phyloP scores from a whole-genome alignment of 768 basidiomycete species.

The Serendipita indica region DNA sequence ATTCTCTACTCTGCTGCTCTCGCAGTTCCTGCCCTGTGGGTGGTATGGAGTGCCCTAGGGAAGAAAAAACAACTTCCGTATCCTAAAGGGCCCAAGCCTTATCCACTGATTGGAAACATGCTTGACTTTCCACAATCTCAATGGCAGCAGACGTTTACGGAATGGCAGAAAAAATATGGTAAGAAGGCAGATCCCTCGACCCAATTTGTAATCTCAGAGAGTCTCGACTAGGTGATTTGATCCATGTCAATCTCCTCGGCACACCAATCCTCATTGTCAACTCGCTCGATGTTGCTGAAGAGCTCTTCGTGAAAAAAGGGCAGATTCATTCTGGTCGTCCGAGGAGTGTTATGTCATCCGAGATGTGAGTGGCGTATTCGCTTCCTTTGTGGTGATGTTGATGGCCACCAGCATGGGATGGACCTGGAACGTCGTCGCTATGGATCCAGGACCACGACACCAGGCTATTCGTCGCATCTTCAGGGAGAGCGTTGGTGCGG shows the following conservation, averaged over 20 bases:
- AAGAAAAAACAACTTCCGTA: slow-evolving; percentile 11
- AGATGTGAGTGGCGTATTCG: slow-evolving; percentile 11
- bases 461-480: neutral
- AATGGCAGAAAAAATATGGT: slow-evolving; percentile 13
- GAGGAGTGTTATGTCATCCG: neutral
- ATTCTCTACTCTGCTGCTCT: neutral
- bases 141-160: slow-evolving; percentile 11
- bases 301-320: slow-evolving; percentile 15
- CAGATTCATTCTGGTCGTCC: slow-evolving; percentile 16
- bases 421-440: neutral
- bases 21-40: neutral
- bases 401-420: neutral
- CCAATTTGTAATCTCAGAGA: neutral
- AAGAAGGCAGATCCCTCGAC: neutral
- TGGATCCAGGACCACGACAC: neutral
- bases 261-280: slow-evolving; percentile 16
- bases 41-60: neutral
- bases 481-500: neutral
- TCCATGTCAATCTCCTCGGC: slow-evolving; percentile 18
- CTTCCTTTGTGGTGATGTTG: neutral
- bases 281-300: slow-evolving; percentile 13
- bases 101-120: slow-evolving; percentile 18
- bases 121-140: slow-evolving; percentile 15
- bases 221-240: slow-evolving; percentile 13
- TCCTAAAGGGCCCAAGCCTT: slow-evolving; percentile 18